Evolutionary conservation across 805 yeast genomes (phyloP), one percentile per base, ranked within the genome.

Genomic region (Myxozyma lipomycoides): DNA sequence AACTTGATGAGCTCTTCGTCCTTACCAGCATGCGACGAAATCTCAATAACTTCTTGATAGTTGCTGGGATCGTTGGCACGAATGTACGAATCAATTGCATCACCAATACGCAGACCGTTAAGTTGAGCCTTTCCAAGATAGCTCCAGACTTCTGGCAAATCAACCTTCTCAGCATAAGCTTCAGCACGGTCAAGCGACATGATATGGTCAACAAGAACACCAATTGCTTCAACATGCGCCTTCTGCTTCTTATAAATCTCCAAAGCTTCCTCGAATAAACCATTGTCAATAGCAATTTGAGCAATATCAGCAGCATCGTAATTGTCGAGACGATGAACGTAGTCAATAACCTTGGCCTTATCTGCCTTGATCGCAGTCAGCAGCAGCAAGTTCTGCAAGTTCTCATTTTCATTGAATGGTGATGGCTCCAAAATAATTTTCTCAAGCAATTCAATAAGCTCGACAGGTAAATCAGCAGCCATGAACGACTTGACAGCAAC

Each of bases 351-450:
- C 71, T 86, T 85, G 5, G 91, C 75, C 63, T 88, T 83, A 70
- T 91, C 98, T 46, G 95, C 96, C 71, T 88, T 89, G 67, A 93
- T 86, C 35, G 98, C 97, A 59, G 99, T 93, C 66, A 93, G 78
- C 59, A 93, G 78, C 66, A 93, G 74, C 68, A 93, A 75, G 45
- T 96, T 96, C 76, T 93, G 98, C 67, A 93, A 76, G 23, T 96
- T 90, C 61, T 95, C 85, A 68, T 93, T 93, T 61, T 91, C 98
- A 62, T 82, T 88, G 75, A 93, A 93, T 61, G 97, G 95, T 62
- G 98, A 90, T 48, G 98, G 96, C 72, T 93, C 98, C 62, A 93
- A 75, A 58, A 95, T 89, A 65, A 93, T 91, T 76, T 93, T 93
- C 71, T 93, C 98, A 63, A 93, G 77, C 59, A 93, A 78, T 73